Conservation (phyloP, 371 early-diverging fungal species). For the Mucor circinelloides region DNA sequence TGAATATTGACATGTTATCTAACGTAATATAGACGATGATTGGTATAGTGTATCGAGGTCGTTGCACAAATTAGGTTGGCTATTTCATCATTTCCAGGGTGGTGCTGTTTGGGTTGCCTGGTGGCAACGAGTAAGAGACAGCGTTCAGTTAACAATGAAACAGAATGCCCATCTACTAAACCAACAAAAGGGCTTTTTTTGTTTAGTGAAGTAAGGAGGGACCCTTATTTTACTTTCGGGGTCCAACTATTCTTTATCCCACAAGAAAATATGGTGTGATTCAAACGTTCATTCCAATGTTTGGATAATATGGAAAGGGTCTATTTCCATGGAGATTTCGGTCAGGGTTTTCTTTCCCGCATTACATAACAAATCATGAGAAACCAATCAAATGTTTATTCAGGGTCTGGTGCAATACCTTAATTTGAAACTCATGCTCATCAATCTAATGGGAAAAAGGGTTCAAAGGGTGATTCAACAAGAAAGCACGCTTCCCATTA, state of each 20-base stretch:
- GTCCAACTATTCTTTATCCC: background rate
- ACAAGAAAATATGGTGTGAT: background rate
- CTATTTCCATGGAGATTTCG: background rate
- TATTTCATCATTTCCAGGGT: background rate
- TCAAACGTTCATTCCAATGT: background rate
- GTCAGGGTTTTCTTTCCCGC: constrained; percentile 8
- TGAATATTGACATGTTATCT: background rate
- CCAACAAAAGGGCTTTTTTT: background rate
- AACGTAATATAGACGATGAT: background rate
- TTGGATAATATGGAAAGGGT: background rate
- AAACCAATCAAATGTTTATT: constrained; percentile 4
- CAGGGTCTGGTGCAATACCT: constrained; percentile 3
- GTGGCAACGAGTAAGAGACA: background rate
- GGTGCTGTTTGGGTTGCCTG: background rate
- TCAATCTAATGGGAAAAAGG: constrained; percentile 1
- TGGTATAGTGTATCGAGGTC: background rate
- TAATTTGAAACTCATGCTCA: background rate
- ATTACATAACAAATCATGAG: constrained; percentile 3
- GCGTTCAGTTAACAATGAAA: too few species aligned
- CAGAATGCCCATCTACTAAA: background rate
- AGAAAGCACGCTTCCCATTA: constrained; percentile 1
- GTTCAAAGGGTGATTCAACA: constrained; percentile 16
- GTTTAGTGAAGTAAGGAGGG: background rate
- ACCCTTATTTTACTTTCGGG: background rate
- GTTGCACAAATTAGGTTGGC: background rate